Evolutionary conservation across 2,329 filamentous ascomycete genomes (phyloP), one percentile per base, ranked within the genome.

Genomic region (Echinosphaeria canescens): DNA sequence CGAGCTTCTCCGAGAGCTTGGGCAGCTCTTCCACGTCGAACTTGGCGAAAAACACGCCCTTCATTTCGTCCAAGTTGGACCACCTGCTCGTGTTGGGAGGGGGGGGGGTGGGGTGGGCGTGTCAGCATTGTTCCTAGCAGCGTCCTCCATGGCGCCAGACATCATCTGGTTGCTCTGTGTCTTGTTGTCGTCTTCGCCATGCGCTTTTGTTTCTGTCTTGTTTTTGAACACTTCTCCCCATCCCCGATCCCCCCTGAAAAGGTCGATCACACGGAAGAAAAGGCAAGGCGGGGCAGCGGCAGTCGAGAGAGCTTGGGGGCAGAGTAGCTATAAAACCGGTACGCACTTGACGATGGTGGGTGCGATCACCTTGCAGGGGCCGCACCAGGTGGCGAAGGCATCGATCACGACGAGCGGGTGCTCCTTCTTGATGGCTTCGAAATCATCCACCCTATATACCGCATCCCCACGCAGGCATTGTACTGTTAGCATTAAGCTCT

Each of bases 371-470:
- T 84, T 92, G 75, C 85, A 95, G 32, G 85, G 85, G 32, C 81
- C 82, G 59, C 85, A 95, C 84, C 84, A 93, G 34, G 59, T 69
- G 30, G 84, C 84, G 50, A 75, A 82, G 56, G 70, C 82, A 58
- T 95, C 85, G 42, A 95, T 56, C 33, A 93, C 55, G 38, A 91
- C 64, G 35, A 76, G 38, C 17, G 42, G 42, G 30, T 51, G 36
- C 31, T 40, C 40, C 25, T 46, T 43, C 27, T 54, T 39, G 19
- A 44, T 41, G 36, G 47, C 44, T 37, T 48, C 46, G 37, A 46
- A 48, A 27, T 40, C 30, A 9, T 28, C 32, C 14, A 23, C 3
- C 24, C 39, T 45, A 14, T n/a, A n/a, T n/a, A n/a, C n/a, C n/a
- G n/a, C n/a, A n/a, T n/a, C n/a, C n/a, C n/a, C n/a, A n/a, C n/a